Percentiles rank a stretch among this genome's conserved stretches.
Evolutionary conservation across 2,329 filamentous ascomycete species (phyloP).

Genomic region (Dactylellina haptotyla): DNA sequence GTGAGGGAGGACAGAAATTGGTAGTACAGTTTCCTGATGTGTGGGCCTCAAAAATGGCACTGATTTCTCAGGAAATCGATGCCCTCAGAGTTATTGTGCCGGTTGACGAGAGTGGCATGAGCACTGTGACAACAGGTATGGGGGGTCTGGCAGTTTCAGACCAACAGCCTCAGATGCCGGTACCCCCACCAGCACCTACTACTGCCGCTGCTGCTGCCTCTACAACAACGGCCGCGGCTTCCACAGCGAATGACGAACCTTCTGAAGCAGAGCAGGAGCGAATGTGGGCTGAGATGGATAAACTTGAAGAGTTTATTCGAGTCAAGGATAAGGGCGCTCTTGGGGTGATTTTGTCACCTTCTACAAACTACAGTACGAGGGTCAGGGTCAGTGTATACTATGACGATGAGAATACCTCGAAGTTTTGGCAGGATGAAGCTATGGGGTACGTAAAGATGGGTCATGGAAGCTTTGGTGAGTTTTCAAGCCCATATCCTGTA

Average conservation of each 20-base stretch:
- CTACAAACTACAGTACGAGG: slow-evolving; percentile 18
- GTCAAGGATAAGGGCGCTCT: slow-evolving; percentile 23
- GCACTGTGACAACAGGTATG: neutral
- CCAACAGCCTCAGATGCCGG: neutral
- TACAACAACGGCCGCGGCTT: neutral
- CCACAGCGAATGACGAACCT: neutral
- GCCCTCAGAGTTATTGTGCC: slow-evolving; percentile 1
- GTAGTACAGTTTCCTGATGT: slow-evolving; percentile 17
- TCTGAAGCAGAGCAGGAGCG: slow-evolving; percentile 26
- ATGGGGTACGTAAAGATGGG: slow-evolving; percentile 34
- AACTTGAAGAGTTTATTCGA: slow-evolving; percentile 17
- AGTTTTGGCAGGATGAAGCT: slow-evolving; percentile 10
- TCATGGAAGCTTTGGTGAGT: slow-evolving; percentile 27
- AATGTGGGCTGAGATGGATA: slow-evolving; percentile 16
- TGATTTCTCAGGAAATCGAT: slow-evolving; percentile 12
- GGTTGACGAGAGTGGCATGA: neutral
- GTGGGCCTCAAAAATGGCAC: neutral
- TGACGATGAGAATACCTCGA: slow-evolving; percentile 3
- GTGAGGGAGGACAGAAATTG: slow-evolving; percentile 3
- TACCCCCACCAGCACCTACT: neutral
- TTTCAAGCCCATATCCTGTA: neutral
- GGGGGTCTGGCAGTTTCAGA: slow-evolving; percentile 4
- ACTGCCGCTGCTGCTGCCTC: neutral
- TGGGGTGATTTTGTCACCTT: slow-evolving; percentile 9
- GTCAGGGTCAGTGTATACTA: slow-evolving; percentile 19